These are phyloP conservation scores for Phytopythium aichiense DNA, from an alignment of 352 stramenopile species.

Conservation along the genomic window DNA sequence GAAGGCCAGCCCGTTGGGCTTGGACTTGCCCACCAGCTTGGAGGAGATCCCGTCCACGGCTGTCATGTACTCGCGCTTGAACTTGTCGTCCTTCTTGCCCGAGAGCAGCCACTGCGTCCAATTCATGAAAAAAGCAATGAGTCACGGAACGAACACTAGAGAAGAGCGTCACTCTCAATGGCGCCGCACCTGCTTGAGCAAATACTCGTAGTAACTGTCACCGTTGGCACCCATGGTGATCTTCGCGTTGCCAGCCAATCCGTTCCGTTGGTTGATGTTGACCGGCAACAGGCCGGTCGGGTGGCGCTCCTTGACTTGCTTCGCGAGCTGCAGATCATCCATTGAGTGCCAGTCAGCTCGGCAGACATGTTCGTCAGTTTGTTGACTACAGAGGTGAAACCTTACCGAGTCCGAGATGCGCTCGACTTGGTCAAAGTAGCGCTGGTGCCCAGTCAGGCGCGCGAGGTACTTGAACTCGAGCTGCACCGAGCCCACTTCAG, in stretches of 20 bases:
- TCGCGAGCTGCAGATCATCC: constrained; percentile 26
- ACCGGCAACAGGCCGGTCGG: constrained; percentile 50
- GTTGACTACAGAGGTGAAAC: not conserved
- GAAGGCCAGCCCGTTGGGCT: constrained; percentile 57
- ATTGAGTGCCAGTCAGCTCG: not conserved
- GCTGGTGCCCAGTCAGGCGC: constrained; percentile 43
- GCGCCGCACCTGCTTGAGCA: constrained; percentile 67
- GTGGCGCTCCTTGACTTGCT: constrained; percentile 52
- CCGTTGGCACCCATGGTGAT: constrained; percentile 71
- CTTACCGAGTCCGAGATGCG: constrained; percentile 60
- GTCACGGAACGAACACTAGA: not conserved
- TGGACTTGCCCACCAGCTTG: constrained; percentile 48
- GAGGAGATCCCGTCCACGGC: constrained; percentile 60
- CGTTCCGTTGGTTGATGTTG: constrained; percentile 35
- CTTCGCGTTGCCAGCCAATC: constrained; percentile 38
- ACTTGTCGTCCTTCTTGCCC: constrained; percentile 70
- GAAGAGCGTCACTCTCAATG: not conserved
- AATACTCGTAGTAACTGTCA: constrained; percentile 86
- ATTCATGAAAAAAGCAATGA: not conserved
- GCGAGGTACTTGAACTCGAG: constrained; percentile 84
- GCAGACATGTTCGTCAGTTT: not conserved
- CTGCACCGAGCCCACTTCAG: constrained; percentile 69
- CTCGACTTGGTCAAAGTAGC: constrained; percentile 69
- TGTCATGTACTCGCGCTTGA: constrained; percentile 56
- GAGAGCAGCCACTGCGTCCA: constrained; percentile 59